phyloP scores from a whole-genome alignment of 164 flowering plant species.

The Magnolia changhungtana region DNA sequence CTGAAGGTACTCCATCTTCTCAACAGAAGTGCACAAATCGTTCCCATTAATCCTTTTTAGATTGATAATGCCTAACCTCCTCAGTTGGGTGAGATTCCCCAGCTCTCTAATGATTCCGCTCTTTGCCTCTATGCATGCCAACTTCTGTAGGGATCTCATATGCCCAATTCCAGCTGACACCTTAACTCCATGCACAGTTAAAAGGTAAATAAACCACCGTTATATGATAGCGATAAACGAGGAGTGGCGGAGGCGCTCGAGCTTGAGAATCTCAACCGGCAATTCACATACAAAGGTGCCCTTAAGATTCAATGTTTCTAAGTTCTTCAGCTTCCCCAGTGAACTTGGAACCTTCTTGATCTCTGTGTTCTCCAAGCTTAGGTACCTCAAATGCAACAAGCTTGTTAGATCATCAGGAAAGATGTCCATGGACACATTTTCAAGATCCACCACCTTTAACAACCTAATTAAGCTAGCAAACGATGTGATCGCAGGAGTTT shows the following conservation, averaged over 20 bases:
- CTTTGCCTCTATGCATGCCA: constrained; percentile 31
- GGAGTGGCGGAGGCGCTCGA: neutral
- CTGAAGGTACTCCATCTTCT: constrained; percentile 30
- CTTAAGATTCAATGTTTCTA: neutral
- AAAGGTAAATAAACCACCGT: neutral
- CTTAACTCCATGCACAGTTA: constrained; percentile 5
- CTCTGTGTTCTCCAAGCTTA: neutral
- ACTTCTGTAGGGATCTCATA: constrained; percentile 25
- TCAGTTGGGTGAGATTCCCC: constrained; percentile 31
- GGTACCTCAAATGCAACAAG: neutral
- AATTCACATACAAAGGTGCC: neutral
- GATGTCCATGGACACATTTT: neutral
- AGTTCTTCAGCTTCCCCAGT: neutral
- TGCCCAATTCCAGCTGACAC: constrained; percentile 30
- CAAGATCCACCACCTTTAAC: neutral
- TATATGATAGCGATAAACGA: neutral
- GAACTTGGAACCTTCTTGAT: neutral
- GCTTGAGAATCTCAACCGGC: neutral
- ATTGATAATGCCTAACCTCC: constrained; percentile 28
- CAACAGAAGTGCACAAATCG: constrained; percentile 27
- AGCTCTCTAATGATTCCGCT: constrained; percentile 16
- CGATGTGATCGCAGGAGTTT: neutral
- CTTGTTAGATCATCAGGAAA: neutral
- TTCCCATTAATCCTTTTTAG: constrained; percentile 19
- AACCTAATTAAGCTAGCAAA: neutral